Conservation (phyloP, 345 rosid species). For the Lenwebbia sp. region DNA sequence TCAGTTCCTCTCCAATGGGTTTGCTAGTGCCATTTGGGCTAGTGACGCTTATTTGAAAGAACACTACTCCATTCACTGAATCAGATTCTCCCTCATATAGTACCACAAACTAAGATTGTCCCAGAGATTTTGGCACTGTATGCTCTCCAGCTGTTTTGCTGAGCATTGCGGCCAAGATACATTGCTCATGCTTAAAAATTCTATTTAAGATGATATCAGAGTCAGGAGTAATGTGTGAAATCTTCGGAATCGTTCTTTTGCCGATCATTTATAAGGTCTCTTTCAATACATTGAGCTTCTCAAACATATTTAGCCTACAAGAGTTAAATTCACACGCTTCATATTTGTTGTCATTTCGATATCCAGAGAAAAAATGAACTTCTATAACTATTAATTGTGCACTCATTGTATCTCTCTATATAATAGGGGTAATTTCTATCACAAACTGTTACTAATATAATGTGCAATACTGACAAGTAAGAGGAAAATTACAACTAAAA, state of each 20-base stretch:
- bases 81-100: background rate
- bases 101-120: background rate
- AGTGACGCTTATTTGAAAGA: background rate
- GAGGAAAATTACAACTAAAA: background rate
- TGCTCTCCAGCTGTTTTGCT: background rate
- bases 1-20: background rate
- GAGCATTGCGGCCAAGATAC: background rate
- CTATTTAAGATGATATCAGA: background rate
- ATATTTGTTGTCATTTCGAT: background rate
- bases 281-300: background rate
- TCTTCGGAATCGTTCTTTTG: background rate
- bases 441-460: background rate
- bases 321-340: background rate
- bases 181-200: background rate
- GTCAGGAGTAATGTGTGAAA: background rate
- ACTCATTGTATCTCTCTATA: background rate
- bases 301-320: background rate
- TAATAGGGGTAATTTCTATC: background rate
- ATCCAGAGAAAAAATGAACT: background rate
- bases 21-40: background rate
- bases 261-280: background rate
- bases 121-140: background rate
- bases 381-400: background rate
- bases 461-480: background rate
- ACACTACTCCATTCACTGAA: background rate